Evolutionary conservation across 306 rosid genomes (phyloP).

Genomic region (Dryas octopetala): DNA sequence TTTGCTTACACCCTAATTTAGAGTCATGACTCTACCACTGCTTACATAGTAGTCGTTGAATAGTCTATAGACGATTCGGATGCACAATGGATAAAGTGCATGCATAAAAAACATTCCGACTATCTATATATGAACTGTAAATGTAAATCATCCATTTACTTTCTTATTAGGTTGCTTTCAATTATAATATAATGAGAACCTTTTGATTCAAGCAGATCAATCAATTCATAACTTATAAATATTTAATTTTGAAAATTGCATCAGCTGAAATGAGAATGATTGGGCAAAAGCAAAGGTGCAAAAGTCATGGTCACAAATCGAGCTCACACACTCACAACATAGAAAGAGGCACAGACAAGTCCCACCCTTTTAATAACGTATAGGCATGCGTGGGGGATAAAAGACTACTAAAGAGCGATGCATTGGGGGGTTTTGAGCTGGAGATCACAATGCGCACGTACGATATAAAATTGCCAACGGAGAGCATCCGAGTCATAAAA

Average conservation of each 20-base stretch:
- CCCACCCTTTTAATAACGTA: background rate
- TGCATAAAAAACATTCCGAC: background rate
- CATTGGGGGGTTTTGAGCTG: slow-evolving; percentile 13
- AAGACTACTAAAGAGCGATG: no score
- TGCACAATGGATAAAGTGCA: background rate
- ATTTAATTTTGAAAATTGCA: background rate
- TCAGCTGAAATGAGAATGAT: no score
- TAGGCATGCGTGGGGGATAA: slow-evolving; percentile 17
- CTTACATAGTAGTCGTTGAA: no score
- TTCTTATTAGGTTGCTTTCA: no score
- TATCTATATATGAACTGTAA: no score
- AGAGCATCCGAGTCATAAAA: slow-evolving; percentile 10
- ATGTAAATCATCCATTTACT: no score
- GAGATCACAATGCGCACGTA: slow-evolving; percentile 33
- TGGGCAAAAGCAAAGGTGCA: background rate
- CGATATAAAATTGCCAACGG: slow-evolving; percentile 19
- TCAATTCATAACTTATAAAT: no score
- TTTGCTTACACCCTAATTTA: no score
- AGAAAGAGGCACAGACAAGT: background rate
- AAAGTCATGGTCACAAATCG: background rate
- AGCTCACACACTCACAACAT: background rate
- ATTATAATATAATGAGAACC: no score
- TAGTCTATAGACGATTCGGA: no score
- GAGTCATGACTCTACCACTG: no score
- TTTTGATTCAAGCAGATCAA: no score